Base-by-base conservation (phyloP, 2,329 filamentous ascomycete genomes). In the Pseudocercospora fijiensis region DNA sequence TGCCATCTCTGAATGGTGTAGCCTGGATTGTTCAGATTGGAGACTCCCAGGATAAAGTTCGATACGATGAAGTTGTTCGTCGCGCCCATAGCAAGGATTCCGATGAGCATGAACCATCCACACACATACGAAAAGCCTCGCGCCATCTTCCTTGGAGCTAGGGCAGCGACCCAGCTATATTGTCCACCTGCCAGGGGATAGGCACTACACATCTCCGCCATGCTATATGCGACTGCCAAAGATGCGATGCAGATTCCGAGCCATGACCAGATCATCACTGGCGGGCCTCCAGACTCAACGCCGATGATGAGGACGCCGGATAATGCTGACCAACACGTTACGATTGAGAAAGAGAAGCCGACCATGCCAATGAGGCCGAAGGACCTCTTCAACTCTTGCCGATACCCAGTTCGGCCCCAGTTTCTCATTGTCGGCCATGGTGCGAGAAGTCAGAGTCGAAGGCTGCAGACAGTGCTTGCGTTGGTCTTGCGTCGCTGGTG, bases 261-360 rank as follows among this genome's bases (percentile, higher is more conserved):
- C 80, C 83, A 86, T 47, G 81, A 81, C 76, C 82, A 86, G 6
- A 86, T 78, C 82, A 86, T 86, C 47, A 86, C 83, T 0, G 84
- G 83, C 3, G 84, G 83, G 1, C 84, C 84, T 13, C 84, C 84
- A 37, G 82, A 80, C 62, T 80, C 80, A 10, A 85, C 81, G 5
- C 84, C 85, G 30, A 85, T 80, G 58, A 84, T 83, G 47, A 87
- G 78, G 0, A 85, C 82, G 37, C 84, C 84, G 52, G 80, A 81
- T 2, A 86, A 73, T 3, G 84, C 84, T 30, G 82, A 84, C 84
- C 84, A 86, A 70, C 78, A 83, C 30, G 84, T 86, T 49, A 87
- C 82, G 52, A 86, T 83, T 62, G 79, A 82, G 73, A 87, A 86
- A 52, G 79, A 82, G 74, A 87, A 86, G 0, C 83, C 84, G 33